Evolutionary conservation across 495 filamentous ascomycete genomes (phyloP), one percentile per base, ranked within the genome.

Genomic region (Tuber umbilicatum): DNA sequence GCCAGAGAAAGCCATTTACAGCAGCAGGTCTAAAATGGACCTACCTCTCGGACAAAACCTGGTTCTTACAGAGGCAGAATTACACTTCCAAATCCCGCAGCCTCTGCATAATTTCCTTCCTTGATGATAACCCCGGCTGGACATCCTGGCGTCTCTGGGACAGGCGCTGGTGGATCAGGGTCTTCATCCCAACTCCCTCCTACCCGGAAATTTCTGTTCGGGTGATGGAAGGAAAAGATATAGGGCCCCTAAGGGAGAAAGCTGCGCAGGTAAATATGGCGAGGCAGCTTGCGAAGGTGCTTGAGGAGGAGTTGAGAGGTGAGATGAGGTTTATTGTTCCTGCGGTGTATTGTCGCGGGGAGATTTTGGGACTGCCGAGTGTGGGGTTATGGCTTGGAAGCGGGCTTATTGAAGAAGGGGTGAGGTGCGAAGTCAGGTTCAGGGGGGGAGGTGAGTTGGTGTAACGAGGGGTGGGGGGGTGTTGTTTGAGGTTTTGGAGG

Each of bases 91-190:
- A 78, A 38, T 17, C 55, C 27, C 31, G 31, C 55, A 6, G 19
- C 12, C 14, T 35, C 16, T 64, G 55, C 17, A 64, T 27, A 35
- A 64, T 35, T 17, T 3, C 14, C 27, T 64, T 64, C 35, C 16
- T 72, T 31, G 9, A 2, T 12, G 31, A 42, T 12, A 72, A 50
- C 7, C 27, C 50, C 7, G 76, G 72, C 5, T 83, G 83, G 85
- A 81, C 78, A n/a, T 42, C 74, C 0, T 89, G 86, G 87, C 77
- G 77, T 4, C 84, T 95, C 1, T 97, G 89, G 88, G 94, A 98
- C 81, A 88, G 90, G 16, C 88, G 94, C 14, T 97, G 87, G 84
- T 98, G 94, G 94, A 84, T 97, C 47, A 87, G 89, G 5, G 60
- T 93, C 37, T 64, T 78, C 19, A 72, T 73, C 16, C 77, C 72